Percentiles rank a stretch among this genome's conserved stretches.
Evolutionary conservation across 305 asterid species (phyloP).

Genomic region (Nicotiana rustica): DNA sequence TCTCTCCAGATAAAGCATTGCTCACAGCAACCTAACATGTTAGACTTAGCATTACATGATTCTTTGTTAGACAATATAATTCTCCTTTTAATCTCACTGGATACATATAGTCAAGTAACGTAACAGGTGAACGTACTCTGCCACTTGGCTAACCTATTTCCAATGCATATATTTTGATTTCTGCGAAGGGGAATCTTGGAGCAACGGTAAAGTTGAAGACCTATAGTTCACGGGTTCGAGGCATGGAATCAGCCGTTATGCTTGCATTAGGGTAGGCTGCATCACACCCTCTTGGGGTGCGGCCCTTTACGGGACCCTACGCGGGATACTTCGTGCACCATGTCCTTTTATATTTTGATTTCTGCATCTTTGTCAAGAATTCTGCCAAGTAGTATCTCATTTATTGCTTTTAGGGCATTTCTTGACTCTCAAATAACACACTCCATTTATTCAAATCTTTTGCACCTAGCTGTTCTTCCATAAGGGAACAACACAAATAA

Average conservation of each 20-base stretch:
- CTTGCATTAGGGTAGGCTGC: too few relatives aligned
- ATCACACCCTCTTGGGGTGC: too few relatives aligned
- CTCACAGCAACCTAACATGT: conserved; percentile 1
- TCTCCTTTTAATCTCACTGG: conserved; percentile 15
- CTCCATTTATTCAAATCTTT: background rate
- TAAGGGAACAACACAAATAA: background rate
- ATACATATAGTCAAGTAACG: background rate
- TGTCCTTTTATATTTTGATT: too few relatives aligned
- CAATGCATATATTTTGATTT: conserved; percentile 13
- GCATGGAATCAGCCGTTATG: too few relatives aligned
- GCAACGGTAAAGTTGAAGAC: too few relatives aligned
- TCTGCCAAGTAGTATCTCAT: conserved; percentile 3
- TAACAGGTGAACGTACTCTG: background rate
- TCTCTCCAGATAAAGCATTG: background rate
- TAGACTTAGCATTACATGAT: background rate
- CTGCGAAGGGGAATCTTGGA: too few relatives aligned
- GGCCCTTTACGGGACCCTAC: too few relatives aligned
- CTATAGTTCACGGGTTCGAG: too few relatives aligned
- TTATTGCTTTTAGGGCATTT: background rate
- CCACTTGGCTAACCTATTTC: background rate
- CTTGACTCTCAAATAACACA: background rate
- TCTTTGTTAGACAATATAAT: conserved; percentile 16
- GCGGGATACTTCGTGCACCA: too few relatives aligned
- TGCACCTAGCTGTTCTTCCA: conserved; percentile 10
- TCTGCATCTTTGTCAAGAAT: conserved; percentile 1